A percentile compares a stretch with the other conserved stretches of the same genome.
Evolutionary conservation across 2,329 filamentous ascomycete genomes (phyloP).

Genomic region (Phialophora tarda): DNA sequence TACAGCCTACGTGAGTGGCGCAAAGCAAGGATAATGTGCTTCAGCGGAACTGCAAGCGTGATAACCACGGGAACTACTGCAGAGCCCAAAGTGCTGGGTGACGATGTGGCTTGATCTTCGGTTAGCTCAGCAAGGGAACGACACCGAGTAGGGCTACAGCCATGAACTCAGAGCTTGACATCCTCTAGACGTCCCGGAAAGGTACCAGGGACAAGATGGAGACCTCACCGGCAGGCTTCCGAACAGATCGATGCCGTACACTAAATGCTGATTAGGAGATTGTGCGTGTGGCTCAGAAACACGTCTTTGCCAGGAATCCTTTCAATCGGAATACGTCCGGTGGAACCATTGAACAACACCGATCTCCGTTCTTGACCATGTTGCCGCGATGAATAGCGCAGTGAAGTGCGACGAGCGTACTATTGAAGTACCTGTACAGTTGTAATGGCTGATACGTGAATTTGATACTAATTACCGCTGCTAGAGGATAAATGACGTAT

Average conservation of each 20-base stretch:
- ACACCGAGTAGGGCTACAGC: neutral
- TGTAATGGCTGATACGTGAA: neutral
- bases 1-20: neutral
- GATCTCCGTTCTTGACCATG: neutral
- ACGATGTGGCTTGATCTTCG: neutral
- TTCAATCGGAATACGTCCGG: neutral
- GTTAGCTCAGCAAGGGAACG: neutral
- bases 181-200: neutral
- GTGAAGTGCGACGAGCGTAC: neutral
- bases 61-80: neutral
- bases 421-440: conserved; percentile 5
- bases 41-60: neutral
- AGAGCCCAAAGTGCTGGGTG: neutral
- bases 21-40: neutral
- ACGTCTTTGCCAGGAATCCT: neutral
- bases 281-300: neutral
- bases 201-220: conserved; percentile 2
- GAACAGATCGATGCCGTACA: conserved; percentile 1
- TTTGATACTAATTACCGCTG: neutral
- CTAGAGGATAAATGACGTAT: conserved; percentile 6
- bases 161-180: neutral
- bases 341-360: neutral
- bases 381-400: neutral
- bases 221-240: neutral
- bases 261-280: neutral